Evolutionary conservation across 257 asterid species (phyloP).

Genomic region (Ophiorrhiza pumila): DNA sequence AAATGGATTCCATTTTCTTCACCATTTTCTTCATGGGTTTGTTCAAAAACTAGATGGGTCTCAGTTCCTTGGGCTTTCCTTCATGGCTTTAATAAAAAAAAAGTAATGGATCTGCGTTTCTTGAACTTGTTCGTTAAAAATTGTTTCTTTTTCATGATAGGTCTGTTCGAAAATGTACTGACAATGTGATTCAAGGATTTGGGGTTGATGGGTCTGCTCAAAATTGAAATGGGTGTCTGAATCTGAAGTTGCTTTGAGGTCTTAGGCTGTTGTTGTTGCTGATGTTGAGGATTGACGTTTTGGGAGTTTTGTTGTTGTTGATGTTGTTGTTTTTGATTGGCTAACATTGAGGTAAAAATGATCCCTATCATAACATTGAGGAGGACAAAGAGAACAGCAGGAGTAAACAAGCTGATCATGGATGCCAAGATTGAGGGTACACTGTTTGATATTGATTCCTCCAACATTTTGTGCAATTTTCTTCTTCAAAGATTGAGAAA

Average conservation of each 20-base stretch:
- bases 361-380: constrained; percentile 79
- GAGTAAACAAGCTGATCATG: constrained; percentile 88
- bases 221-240: constrained; percentile 31
- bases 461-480: constrained; percentile 41
- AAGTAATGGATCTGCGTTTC: constrained; percentile 23
- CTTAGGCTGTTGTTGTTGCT: constrained; percentile 18
- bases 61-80: constrained; percentile 1
- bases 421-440: constrained; percentile 67
- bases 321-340: constrained; percentile 41
- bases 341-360: constrained; percentile 57
- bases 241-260: constrained; percentile 29
- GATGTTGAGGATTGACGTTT: constrained; percentile 1
- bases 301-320: constrained; percentile 16
- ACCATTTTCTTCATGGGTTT: constrained; percentile 6
- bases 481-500: constrained; percentile 9
- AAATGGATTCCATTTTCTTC: constrained; percentile 9
- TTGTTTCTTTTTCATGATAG: constrained; percentile 10
- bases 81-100: constrained; percentile 19
- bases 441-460: constrained; percentile 55
- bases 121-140: background rate
- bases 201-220: constrained; percentile 25
- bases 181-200: constrained; percentile 28
- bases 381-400: constrained; percentile 71
- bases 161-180: constrained; percentile 40
- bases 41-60: constrained; percentile 9